Conservation (phyloP, 2,329 filamentous ascomycete species). For the Fusarium xyrophilum region DNA sequence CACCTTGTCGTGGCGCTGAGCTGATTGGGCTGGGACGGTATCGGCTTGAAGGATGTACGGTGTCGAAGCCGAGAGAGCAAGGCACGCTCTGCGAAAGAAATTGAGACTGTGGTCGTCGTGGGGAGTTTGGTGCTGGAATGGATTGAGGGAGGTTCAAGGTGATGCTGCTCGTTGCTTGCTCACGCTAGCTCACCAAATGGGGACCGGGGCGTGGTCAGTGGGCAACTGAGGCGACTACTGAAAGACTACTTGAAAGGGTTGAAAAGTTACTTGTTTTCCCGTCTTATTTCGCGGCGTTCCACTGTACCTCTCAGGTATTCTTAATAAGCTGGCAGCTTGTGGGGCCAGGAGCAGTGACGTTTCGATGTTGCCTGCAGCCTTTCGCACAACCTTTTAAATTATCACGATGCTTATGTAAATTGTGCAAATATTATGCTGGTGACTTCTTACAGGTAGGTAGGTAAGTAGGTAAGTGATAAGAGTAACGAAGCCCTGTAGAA, state of each 20-base stretch:
- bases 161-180: slow-evolving; percentile 31
- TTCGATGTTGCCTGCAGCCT: slow-evolving; percentile 46
- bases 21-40: slow-evolving; percentile 1
- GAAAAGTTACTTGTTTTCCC: slow-evolving; percentile 29
- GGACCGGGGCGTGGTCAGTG: slow-evolving; percentile 34
- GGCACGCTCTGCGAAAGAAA: slow-evolving; percentile 1
- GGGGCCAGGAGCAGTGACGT: slow-evolving; percentile 44
- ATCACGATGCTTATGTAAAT: slow-evolving; percentile 8
- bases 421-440: not conserved
- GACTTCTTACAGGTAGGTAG: not conserved
- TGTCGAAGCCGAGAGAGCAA: slow-evolving; percentile 2
- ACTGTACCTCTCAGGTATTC: slow-evolving; percentile 37
- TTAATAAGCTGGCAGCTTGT: slow-evolving; percentile 31
- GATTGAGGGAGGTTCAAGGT: slow-evolving; percentile 26
- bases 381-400: slow-evolving; percentile 10
- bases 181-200: slow-evolving; percentile 34
- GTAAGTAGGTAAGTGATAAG: not conserved
- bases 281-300: not conserved
- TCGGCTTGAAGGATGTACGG: slow-evolving; percentile 7
- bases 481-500: not conserved
- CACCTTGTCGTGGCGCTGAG: slow-evolving; percentile 34
- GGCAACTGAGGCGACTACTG: slow-evolving; percentile 23
- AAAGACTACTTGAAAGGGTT: slow-evolving; percentile 11
- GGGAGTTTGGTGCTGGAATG: slow-evolving; percentile 15
- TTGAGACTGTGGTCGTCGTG: slow-evolving; percentile 11